These are phyloP conservation scores for Pedinophyceae sp. DNA, from an alignment of 139 green algal species.

Conservation along the genomic window DNA sequence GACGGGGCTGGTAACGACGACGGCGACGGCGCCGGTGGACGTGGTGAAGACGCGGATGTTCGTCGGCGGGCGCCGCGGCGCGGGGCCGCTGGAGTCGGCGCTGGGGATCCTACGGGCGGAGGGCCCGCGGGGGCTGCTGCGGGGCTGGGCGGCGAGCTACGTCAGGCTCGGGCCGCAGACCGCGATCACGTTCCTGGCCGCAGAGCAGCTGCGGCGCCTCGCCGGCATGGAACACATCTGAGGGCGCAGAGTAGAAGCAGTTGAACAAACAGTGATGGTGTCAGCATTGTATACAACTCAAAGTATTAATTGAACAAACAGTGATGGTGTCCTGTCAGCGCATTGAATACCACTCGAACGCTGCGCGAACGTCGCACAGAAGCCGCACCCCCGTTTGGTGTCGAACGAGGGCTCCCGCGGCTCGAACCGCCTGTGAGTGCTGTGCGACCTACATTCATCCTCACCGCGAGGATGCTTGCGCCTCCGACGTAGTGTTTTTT, in stretches of 20 bases:
- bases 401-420: too few relatives aligned
- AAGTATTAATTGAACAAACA: neutral
- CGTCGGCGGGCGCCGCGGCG: conserved; percentile 10
- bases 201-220: neutral
- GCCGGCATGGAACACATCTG: neutral
- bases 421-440: too few relatives aligned
- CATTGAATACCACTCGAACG: too few relatives aligned
- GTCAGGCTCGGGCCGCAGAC: conserved; percentile 49
- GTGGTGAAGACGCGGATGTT: conserved; percentile 75
- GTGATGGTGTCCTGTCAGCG: too few relatives aligned
- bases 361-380: neutral
- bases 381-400: too few relatives aligned
- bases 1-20: conserved; percentile 72
- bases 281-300: neutral
- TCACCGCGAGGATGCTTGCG: too few relatives aligned
- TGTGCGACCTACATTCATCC: too few relatives aligned
- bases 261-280: neutral
- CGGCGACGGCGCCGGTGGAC: conserved; percentile 66
- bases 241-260: neutral
- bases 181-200: conserved; percentile 46
- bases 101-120: conserved; percentile 18
- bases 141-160: conserved; percentile 43
- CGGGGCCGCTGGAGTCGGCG: conserved; percentile 11
- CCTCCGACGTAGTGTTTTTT: too few relatives aligned
- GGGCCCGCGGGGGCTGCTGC: conserved; percentile 31